Percentiles rank a stretch among this genome's conserved stretches.
Evolutionary conservation across 371 early-diverging fungal species (phyloP).

Genomic region (Syncephalastrum racemosum): DNA sequence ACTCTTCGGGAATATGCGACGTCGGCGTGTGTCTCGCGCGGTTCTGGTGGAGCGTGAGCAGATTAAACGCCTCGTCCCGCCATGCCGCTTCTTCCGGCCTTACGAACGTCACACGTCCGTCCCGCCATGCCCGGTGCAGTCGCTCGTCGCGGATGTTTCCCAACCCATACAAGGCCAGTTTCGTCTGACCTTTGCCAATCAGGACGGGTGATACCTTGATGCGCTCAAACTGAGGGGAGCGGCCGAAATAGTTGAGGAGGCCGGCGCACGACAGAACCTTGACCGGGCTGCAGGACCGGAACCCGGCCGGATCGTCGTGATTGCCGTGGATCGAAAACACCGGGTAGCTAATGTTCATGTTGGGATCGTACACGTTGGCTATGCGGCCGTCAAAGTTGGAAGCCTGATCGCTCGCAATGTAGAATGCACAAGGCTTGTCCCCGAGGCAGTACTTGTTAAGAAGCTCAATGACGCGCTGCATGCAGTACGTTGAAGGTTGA

Average conservation of each 20-base stretch:
- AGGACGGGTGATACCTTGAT: constrained; percentile 82
- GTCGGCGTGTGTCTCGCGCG: constrained; percentile 81
- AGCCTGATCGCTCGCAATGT: constrained; percentile 74
- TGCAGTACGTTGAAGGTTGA: constrained; percentile 86
- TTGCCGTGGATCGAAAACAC: constrained; percentile 99
- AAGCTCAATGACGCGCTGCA: constrained; percentile 77
- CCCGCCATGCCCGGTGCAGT: constrained; percentile 81
- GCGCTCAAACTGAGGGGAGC: constrained; percentile 68
- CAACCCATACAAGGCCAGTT: constrained; percentile 92
- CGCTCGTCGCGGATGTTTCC: constrained; percentile 97
- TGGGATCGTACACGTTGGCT: constrained; percentile 90
- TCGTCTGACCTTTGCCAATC: constrained; percentile 76
- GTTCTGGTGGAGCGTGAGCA: constrained; percentile 92
- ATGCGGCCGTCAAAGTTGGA: constrained; percentile 72
- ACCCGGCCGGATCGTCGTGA: constrained; percentile 98
- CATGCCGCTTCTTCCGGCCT: constrained; percentile 68
- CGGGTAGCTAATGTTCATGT: constrained; percentile 87
- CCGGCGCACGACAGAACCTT: constrained; percentile 86
- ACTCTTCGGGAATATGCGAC: constrained; percentile 89
- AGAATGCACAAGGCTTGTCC: constrained; percentile 68
- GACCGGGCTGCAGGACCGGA: constrained; percentile 79
- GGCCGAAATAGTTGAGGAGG: constrained; percentile 97
- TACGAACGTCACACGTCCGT: constrained; percentile 74
- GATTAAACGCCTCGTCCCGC: constrained; percentile 59
- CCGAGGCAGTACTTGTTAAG: constrained; percentile 88